Evolutionary conservation across 805 yeast species (phyloP), one percentile per base, ranked within the genome.

Genomic region (Torulaspora gathmanii): DNA sequence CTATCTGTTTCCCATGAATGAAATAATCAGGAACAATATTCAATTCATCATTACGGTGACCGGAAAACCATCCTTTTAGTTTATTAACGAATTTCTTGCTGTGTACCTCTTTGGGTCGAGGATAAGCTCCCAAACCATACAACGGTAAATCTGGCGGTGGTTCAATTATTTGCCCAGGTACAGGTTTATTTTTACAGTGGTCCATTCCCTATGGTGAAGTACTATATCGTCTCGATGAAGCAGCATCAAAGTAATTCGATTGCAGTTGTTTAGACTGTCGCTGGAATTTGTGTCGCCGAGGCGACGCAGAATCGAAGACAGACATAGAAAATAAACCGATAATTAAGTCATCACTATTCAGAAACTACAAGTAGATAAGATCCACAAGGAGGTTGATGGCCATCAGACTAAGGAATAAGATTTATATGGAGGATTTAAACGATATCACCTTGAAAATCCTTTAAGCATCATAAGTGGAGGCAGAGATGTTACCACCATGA

Each of bases 401-500:
- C 34, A 31, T 31, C 34, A 16, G 25, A 22, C 25, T 22, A 22
- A 22, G 25, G 25, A 22, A 22, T 22, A 22, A 22, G 25, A 22
- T 22, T 22, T 22, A 22, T 22, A 22, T 22, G 25, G 25, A 15
- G 34, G 19, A 31, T 31, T 31, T n/a, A 12, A 12, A 15, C 12
- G 17, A 9, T 27, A 27, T 11, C 22, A 16, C 16, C 29, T 13
- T 22, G 25, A 22, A 22, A 22, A 25, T 31, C 22, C 23, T 50
- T 71, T 79, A 91, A 72, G 97, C 98, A 64, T 83, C 83, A 74
- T 91, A 91, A 61, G 95, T 87, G 40, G 95, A 75, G 53, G 99
- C 96, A 60, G 96, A 86, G 58, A 90, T 86, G 73, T 93, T 83
- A 78, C 99, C 99, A 74, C 99, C 98, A 65, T 81, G 82, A 71